Percentiles rank a stretch among this genome's conserved stretches.
These are phyloP conservation scores for Gardenia jasminoides DNA, from an alignment of 257 asterid species.

Conservation along the genomic window DNA sequence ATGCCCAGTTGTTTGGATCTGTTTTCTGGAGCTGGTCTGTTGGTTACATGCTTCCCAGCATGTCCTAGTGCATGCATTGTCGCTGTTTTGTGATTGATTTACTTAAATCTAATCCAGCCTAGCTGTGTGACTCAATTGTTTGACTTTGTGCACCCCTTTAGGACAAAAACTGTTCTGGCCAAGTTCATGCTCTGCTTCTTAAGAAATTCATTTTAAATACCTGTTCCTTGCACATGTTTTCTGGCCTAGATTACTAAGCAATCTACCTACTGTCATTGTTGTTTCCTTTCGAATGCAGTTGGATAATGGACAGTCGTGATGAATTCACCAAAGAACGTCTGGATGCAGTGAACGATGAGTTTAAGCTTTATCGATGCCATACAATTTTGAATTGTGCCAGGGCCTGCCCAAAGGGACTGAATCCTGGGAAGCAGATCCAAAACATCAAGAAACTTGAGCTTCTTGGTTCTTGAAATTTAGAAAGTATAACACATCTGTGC, in stretches of 20 bases:
- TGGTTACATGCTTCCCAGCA: neutral
- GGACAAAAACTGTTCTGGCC: neutral
- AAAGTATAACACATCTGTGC: neutral
- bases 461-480: slow-evolving; percentile 27
- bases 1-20: neutral
- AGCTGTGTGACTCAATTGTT: neutral
- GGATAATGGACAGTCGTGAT: slow-evolving; percentile 99
- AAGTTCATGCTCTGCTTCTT: neutral
- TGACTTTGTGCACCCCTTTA: neutral
- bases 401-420: slow-evolving; percentile 96
- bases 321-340: slow-evolving; percentile 88
- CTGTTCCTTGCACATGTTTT: too few species aligned
- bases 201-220: neutral
- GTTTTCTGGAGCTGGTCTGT: neutral
- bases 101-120: neutral
- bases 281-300: slow-evolving; percentile 44
- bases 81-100: neutral
- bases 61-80: neutral
- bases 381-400: slow-evolving; percentile 90
- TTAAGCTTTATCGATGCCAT: slow-evolving; percentile 90
- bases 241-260: neutral
- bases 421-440: slow-evolving; percentile 89
- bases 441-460: slow-evolving; percentile 86
- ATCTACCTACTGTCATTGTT: neutral
- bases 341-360: slow-evolving; percentile 78